Base-by-base conservation (phyloP, 768 basidiomycete species). In the Phylloporus rhodoxanthus region DNA sequence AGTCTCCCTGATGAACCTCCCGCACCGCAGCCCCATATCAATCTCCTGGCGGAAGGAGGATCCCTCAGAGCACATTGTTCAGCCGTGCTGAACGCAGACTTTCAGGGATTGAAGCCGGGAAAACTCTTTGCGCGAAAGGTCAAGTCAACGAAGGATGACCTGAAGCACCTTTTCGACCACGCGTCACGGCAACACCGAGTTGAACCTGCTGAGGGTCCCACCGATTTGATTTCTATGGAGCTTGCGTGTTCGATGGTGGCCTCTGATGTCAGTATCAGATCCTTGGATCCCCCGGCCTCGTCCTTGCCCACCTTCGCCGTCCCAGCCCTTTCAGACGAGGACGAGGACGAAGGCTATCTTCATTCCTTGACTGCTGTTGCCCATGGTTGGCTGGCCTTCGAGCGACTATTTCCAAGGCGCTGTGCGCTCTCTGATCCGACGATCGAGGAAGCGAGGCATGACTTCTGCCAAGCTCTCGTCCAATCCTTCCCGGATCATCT, bases 61-160 rank as follows among this genome's bases (percentile, higher is more conserved):
- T 47, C 49, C 28, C 30, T 51, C 32, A 46, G 25, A 34, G 42
- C 48, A 11, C 47, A 28, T 10, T 55, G 47, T 23, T 2, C 54
- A 1, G 43, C 42, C 3, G 43, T 55, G 25, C 30, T 56, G 17
- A 28, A 29, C 3, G 23, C 36, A 5, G 50, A 56, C 23, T 37
- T 47, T n/a, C 37, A 25, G 7, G 33, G 15, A 5, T 20, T 51
- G 49, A 37, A 20, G 23, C 43, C 43, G 19, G 26, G 45, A 30
- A 33, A 47, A 20, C 43, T 51, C 20, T 28, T 56, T 2, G 48
- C 38, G 11, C 41, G 54, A 14, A 51, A 17, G 33, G 54, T 56
- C 41, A 51, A 51, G 45, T 51, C 54, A 15, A 28, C 45, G 2
- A 51, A 25, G 49, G 55, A 51, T 5, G 45, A 56, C 10, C 45